Base-by-base conservation (phyloP, 352 stramenopile genomes). In the Phytopythium vexans region DNA sequence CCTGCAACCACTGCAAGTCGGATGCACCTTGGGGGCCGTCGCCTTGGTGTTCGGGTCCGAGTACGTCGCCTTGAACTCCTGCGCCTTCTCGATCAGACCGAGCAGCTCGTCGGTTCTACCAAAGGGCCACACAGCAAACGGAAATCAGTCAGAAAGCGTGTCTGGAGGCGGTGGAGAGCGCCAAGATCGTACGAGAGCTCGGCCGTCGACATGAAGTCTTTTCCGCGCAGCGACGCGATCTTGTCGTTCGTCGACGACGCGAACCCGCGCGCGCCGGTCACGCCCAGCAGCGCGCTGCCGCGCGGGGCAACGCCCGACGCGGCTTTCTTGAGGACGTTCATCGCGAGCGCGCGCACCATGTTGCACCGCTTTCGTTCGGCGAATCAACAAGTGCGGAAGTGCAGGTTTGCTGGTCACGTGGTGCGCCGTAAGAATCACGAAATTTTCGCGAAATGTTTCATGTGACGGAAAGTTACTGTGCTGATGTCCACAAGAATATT, bases 151-250 rank as follows among this genome's bases (percentile, higher is more conserved):
- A 21, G 10, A n/a, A 46, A 35, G 27, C 16, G 1, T 15, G 21
- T 3, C 16, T 6, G 6, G 0, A 14, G 14, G 33, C 34, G 3
- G 3, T 41, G 16, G 27, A 15, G 3, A 42, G 14, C 14, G 14
- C 41, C 12, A 15, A 3, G 15, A 11, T 58, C 67, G 46, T 40
- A 78, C 67, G 68, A 78, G 40, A 92, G 68, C 47, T 92, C 65
- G 27, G 71, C 66, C 8, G 79, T 90, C 31, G 79, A 92, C 52
- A 92, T 68, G 54, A 92, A 89, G 68, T 78, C 85, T 50, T 82
- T 54, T 16, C 77, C 79, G 36, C 68, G 53, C n/a, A 92, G 74
- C 39, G 75, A 72, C 54, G 69, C 64, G 35, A 82, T 48, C 39
- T 79, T 68, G 12, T 43, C 59, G 52, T 77, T 60, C 32, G 49